A percentile compares a stretch with the other conserved stretches of the same genome.
Evolutionary conservation across 2,329 filamentous ascomycete genomes (phyloP).

Genomic region (Sphaceloma murrayae): DNA sequence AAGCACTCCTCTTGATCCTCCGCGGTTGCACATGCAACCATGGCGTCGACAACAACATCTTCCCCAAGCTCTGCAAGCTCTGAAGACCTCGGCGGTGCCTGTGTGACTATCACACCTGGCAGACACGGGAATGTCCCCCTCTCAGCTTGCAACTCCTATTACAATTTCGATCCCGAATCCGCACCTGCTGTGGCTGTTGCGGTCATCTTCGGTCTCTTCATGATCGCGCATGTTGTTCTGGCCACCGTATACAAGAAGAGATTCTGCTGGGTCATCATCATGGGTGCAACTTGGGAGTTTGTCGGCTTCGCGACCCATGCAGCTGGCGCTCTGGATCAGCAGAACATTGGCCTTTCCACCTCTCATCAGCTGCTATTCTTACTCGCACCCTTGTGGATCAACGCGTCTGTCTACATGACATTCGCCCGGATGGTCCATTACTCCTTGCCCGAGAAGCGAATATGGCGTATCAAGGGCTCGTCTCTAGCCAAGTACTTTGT

Average conservation of each 20-base stretch:
- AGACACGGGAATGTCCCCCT: conserved; percentile 28
- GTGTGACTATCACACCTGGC: not conserved
- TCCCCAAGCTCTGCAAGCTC: not conserved
- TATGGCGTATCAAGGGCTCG: conserved; percentile 23
- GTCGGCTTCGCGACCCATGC: conserved; percentile 33
- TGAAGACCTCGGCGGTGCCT: not conserved
- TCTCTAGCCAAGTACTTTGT: conserved; percentile 31
- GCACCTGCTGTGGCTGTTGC: conserved; percentile 1
- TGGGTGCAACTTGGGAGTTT: conserved; percentile 38
- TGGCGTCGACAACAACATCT: not conserved
- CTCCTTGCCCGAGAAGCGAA: conserved; percentile 24
- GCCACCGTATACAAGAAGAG: conserved; percentile 27
- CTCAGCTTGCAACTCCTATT: conserved; percentile 30
- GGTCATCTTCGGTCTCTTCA: conserved; percentile 12
- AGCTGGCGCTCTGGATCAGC: conserved; percentile 34
- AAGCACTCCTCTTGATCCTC: not conserved
- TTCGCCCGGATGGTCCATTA: conserved; percentile 34
- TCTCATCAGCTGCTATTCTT: conserved; percentile 37
- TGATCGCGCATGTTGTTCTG: conserved; percentile 15
- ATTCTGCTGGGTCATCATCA: conserved; percentile 39
- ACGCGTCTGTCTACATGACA: conserved; percentile 37
- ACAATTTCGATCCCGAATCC: conserved; percentile 22
- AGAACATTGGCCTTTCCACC: conserved; percentile 26
- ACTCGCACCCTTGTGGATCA: conserved; percentile 38
- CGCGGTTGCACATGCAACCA: not conserved